A percentile compares a stretch with the other conserved stretches of the same genome.
Conservation (phyloP, 139 green algal species). For the Choricystis sp. region DNA sequence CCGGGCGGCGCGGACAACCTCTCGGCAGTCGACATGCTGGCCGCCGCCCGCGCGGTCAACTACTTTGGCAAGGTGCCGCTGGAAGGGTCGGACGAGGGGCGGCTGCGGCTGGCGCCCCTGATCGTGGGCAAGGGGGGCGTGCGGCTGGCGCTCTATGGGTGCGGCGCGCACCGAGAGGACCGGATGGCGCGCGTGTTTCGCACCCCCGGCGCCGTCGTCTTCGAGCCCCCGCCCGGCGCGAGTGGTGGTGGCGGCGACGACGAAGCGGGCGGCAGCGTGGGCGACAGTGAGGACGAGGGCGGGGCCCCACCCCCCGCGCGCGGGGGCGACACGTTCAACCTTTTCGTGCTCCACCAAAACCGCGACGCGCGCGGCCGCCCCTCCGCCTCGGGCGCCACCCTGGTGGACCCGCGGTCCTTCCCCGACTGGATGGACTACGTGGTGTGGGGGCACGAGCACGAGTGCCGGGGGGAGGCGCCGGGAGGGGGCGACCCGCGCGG, state of each 20-base stretch:
- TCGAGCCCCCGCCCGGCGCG: not conserved
- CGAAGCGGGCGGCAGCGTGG: too few species aligned
- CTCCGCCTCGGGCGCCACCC: conserved; percentile 65
- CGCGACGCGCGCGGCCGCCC: conserved; percentile 27
- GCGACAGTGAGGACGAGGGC: too few species aligned
- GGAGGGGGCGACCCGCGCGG: too few species aligned
- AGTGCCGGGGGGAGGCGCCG: conserved; percentile 59
- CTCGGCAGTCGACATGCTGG: conserved; percentile 85
- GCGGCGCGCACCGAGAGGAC: conserved; percentile 91
- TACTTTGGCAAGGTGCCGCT: conserved; percentile 90
- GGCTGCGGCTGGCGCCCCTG: conserved; percentile 31
- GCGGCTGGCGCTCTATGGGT: conserved; percentile 62
- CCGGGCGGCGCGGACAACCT: conserved; percentile 74
- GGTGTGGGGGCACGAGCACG: conserved; percentile 96
- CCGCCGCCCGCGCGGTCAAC: conserved; percentile 73
- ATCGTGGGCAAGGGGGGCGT: conserved; percentile 48
- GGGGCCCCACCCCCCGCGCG: conserved; percentile 1
- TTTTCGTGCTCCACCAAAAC: conserved; percentile 96
- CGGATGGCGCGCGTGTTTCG: conserved; percentile 75
- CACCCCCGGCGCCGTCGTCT: conserved; percentile 39
- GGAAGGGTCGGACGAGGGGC: conserved; percentile 13
- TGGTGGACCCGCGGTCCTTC: conserved; percentile 62
- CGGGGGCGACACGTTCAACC: conserved; percentile 69
- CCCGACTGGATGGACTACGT: conserved; percentile 84
- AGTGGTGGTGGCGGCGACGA: conserved; percentile 30